phyloP scores from a whole-genome alignment of 192 early-diverging fungal genomes.

The Rhizoclosmatium globosum region DNA sequence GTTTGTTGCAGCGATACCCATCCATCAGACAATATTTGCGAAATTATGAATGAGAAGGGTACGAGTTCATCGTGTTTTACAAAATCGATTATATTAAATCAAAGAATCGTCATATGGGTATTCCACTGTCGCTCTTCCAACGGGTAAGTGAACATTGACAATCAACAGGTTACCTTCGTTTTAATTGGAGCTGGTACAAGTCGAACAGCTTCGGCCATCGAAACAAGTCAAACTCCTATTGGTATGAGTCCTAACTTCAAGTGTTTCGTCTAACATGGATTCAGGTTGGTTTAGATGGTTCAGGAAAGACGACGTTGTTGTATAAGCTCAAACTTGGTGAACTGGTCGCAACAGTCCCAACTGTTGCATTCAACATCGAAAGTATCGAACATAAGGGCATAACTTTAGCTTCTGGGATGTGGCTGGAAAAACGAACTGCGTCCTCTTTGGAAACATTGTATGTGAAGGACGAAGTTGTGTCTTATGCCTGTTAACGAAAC shows the following conservation, averaged over 20 bases:
- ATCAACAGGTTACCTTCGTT: no score
- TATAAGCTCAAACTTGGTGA: constrained; percentile 99
- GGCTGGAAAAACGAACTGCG: constrained; percentile 97
- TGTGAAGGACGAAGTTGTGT: not conserved
- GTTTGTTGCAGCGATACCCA: constrained; percentile 23
- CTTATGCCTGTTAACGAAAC: constrained; percentile 37
- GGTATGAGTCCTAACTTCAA: no score
- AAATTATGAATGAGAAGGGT: constrained; percentile 7
- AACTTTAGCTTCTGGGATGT: constrained; percentile 99
- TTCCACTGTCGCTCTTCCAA: no score
- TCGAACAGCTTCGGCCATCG: no score
- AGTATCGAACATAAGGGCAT: constrained; percentile 98
- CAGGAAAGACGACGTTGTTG: constrained; percentile 93
- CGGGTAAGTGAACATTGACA: no score
- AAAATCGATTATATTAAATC: no score
- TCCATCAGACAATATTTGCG: constrained; percentile 8
- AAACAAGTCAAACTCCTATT: no score
- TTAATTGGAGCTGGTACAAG: no score
- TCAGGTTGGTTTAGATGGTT: constrained; percentile 59
- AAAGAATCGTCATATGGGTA: no score
- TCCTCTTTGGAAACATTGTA: constrained; percentile 96
- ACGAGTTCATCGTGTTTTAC: no score
- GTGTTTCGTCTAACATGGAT: no score
- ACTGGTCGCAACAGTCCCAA: constrained; percentile 98
- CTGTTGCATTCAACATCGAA: constrained; percentile 89